Percentiles rank a stretch among this genome's conserved stretches.
These are phyloP conservation scores for Schizonepeta tenuifolia DNA, from an alignment of 257 asterid genomes.

Conservation along the genomic window DNA sequence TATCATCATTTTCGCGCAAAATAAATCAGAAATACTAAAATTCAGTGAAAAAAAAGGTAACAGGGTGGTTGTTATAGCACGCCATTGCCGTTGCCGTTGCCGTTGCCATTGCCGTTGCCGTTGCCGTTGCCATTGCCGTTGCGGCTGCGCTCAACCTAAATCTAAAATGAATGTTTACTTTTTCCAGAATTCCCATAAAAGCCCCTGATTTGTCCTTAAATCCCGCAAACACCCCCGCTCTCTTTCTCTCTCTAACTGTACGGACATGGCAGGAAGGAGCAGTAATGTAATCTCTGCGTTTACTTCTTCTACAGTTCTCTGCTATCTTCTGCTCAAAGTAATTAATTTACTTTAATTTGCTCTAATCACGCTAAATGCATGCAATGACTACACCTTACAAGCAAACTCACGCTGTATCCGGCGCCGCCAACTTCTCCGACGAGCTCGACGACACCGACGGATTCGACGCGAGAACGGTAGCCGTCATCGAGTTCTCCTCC, in stretches of 20 bases:
- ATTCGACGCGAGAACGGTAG: slow-evolving; percentile 33
- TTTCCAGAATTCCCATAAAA: slow-evolving; percentile 35
- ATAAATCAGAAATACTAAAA: neutral
- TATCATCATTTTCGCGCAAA: slow-evolving; percentile 1
- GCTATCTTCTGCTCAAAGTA: slow-evolving; percentile 17
- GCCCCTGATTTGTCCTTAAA: slow-evolving; percentile 39
- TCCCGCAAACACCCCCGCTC: slow-evolving; percentile 34
- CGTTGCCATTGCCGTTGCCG: slow-evolving; percentile 82
- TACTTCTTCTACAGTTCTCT: slow-evolving; percentile 8
- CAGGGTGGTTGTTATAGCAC: slow-evolving; percentile 45
- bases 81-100: slow-evolving; percentile 75
- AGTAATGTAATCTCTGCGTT: neutral
- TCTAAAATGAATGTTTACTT: slow-evolving; percentile 24
- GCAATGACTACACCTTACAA: slow-evolving; percentile 25
- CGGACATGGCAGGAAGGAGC: slow-evolving; percentile 45
- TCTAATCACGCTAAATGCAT: slow-evolving; percentile 32
- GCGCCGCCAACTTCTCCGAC: slow-evolving; percentile 67
- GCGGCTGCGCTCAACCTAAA: slow-evolving; percentile 54
- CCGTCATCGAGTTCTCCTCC: slow-evolving; percentile 34
- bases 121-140: slow-evolving; percentile 78
- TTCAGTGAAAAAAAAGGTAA: neutral
- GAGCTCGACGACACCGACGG: slow-evolving; percentile 63
- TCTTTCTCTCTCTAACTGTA: slow-evolving; percentile 29
- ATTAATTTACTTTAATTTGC: neutral
- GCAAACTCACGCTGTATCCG: slow-evolving; percentile 74